These are phyloP conservation scores for Colletotrichum eremochloae DNA, from an alignment of 2,329 filamentous ascomycete genomes.

Conservation along the genomic window DNA sequence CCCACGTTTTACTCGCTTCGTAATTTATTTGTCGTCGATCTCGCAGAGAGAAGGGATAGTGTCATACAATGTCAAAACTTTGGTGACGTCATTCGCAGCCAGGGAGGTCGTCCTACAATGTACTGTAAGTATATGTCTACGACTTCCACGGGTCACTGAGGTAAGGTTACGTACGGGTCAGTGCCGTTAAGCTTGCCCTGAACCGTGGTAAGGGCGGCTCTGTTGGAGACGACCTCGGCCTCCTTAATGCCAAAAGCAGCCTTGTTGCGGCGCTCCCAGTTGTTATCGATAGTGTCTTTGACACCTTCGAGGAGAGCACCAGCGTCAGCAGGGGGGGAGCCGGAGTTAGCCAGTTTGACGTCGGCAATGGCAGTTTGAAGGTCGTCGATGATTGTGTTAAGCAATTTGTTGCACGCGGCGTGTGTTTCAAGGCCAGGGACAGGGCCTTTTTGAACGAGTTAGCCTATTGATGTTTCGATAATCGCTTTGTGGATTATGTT, in stretches of 20 bases:
- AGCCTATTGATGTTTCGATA: not conserved
- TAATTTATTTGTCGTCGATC: not conserved
- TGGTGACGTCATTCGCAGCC: fast-evolving
- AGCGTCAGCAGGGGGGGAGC: fast-evolving
- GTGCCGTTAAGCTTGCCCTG: not conserved
- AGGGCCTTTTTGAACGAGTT: not conserved
- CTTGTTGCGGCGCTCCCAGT: not conserved
- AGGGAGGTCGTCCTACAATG: fast-evolving
- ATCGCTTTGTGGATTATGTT: not conserved
- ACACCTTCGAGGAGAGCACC: not conserved
- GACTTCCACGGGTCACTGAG: not conserved
- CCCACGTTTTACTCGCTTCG: too few relatives aligned
- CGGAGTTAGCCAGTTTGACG: not conserved
- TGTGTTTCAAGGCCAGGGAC: not conserved
- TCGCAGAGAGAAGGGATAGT: not conserved
- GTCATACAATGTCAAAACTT: fast-evolving
- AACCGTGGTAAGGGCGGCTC: fast-evolving
- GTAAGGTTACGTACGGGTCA: not conserved
- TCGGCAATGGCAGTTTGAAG: not conserved
- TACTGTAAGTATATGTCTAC: not conserved
- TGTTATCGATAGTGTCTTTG: not conserved
- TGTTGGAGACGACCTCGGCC: fast-evolving
- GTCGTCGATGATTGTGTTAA: not conserved
- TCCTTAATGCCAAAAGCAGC: too few relatives aligned
- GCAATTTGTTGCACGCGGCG: not conserved